These are phyloP conservation scores for Alternaria arbusti DNA, from an alignment of 2,329 filamentous ascomycete species.

Conservation along the genomic window DNA sequence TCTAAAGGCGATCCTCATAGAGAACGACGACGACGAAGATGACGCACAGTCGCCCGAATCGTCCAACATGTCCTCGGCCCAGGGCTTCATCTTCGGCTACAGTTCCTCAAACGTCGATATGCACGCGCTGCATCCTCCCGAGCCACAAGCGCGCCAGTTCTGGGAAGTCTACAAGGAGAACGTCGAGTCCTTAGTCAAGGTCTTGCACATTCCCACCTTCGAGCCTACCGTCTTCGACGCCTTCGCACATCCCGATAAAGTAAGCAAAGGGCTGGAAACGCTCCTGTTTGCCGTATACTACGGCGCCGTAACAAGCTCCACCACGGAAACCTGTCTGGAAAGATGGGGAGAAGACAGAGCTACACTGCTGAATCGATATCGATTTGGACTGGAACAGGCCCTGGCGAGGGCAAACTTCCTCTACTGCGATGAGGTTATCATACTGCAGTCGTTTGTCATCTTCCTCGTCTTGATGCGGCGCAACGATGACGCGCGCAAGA, in stretches of 20 bases:
- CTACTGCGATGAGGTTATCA: conserved; percentile 65
- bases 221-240: conserved; percentile 67
- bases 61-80: conserved; percentile 56
- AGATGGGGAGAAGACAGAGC: conserved; percentile 61
- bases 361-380: conserved; percentile 60
- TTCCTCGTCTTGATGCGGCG: conserved; percentile 65
- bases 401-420: conserved; percentile 68
- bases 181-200: conserved; percentile 74
- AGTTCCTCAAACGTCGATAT: conserved; percentile 74
- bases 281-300: conserved; percentile 70
- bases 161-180: conserved; percentile 77
- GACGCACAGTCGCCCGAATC: conserved; percentile 54
- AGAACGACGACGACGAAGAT: conserved; percentile 67
- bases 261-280: conserved; percentile 64
- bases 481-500: conserved; percentile 57
- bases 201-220: conserved; percentile 73
- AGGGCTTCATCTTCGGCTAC: conserved; percentile 76
- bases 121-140: conserved; percentile 68
- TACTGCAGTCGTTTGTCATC: conserved; percentile 67
- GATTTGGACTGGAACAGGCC: conserved; percentile 69
- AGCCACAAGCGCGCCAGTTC: conserved; percentile 66
- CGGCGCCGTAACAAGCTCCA: conserved; percentile 60
- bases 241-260: conserved; percentile 63
- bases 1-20: conserved; percentile 67
- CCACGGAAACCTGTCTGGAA: conserved; percentile 54